Base-by-base conservation (phyloP, 345 rosid species). In the Mercurialis annua region DNA sequence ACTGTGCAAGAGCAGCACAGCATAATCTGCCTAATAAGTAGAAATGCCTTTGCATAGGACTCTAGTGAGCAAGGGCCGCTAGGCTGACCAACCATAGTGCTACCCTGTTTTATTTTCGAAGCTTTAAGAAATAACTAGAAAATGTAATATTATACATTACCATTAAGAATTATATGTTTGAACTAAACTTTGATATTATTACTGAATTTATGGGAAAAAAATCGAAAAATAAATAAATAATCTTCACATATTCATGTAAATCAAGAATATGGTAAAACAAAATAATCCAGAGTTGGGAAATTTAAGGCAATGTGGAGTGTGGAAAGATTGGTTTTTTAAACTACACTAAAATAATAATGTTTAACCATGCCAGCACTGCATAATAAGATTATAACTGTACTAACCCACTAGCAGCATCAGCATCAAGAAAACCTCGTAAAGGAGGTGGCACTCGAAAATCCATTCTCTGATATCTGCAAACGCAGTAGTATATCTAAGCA, bases 371-470 rank as follows among this genome's bases (percentile, higher is more conserved):
- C 31, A 9, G 23, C 12, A 50, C 14, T 20, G 27, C 31, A 2
- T 42, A 49, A 24, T n/a, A 14, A 29, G 2, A 21, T 29, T 20
- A 18, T 50, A 42, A 73, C 63, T 74, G 52, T 73, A 65, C 81
- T 80, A 81, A 89, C 97, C 81, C 69, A 38, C 78, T 78, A 66
- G 77, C 75, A 49, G 79, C 68, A 44, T 75, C 70, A 59, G 85
- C 77, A 71, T 85, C 92, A 66, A 80, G 76, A 71, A 78, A 83
- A 73, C 85, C 81, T 77, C 87, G 76, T 70, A 93, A 74, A 59
- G 75, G 75, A 57, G 87, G 92, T 49, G 97, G 96, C 31, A 89
- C 87, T 80, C 97, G 91, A 76, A 90, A 93, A 71, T 86, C 97
- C 62, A 86, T 81, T 73, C 96, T 87, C 76, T 93, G 98, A 77